Percentiles rank a stretch among this genome's conserved stretches.
phyloP scores from a whole-genome alignment of 225 moss, liverwort and hornwort species.

The Sphagnum tenellum region DNA sequence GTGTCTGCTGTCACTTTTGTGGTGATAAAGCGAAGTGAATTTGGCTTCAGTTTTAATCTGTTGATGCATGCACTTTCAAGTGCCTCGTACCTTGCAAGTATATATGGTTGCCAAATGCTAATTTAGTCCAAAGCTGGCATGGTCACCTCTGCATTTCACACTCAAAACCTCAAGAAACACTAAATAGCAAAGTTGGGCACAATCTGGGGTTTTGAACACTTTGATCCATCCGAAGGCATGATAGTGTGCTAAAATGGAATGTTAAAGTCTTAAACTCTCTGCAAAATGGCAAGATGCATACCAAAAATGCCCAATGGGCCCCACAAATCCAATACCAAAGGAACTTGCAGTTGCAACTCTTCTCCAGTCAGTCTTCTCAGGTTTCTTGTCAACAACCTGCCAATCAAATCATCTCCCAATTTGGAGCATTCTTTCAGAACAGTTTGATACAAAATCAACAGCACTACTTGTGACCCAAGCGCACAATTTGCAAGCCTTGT shows the following conservation, averaged over 20 bases:
- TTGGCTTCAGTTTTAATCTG: slow-evolving; percentile 46
- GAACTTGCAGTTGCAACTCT: slow-evolving; percentile 57
- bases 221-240: no score
- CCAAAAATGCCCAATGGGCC: slow-evolving; percentile 83
- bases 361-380: slow-evolving; percentile 27
- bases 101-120: no score
- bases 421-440: not conserved
- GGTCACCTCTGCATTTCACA: no score
- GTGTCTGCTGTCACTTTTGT: slow-evolving; percentile 61
- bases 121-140: no score
- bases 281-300: slow-evolving; percentile 8
- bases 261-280: no score
- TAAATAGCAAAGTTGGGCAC: no score
- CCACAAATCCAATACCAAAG: slow-evolving; percentile 78
- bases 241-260: no score
- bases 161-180: no score
- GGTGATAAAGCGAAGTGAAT: slow-evolving; percentile 48
- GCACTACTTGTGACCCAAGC: no score
- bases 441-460: no score
- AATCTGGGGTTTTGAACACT: no score
- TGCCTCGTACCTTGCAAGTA: slow-evolving; percentile 46
- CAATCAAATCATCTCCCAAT: slow-evolving; percentile 4
- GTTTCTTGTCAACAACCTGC: slow-evolving; percentile 9
- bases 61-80: slow-evolving; percentile 56
- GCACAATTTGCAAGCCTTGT: no score